Conservation (phyloP, 2,329 filamentous ascomycete genomes). For the Penicillium digitatum region DNA sequence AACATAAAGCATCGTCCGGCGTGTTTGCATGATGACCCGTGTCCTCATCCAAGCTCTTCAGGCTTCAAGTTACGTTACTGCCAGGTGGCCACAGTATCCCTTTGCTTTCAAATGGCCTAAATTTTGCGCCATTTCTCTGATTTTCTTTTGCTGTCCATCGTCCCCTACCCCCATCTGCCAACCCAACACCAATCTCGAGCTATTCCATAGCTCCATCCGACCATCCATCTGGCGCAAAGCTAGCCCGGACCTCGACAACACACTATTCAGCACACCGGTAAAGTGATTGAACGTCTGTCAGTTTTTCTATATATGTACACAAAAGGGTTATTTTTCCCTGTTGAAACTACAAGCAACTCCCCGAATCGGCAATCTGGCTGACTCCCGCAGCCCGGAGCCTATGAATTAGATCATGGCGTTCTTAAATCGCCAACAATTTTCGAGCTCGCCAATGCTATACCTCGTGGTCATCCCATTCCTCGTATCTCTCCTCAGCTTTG, state of each 20-base stretch:
- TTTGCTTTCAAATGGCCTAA: conserved; percentile 29
- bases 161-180: not conserved
- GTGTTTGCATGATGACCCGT: conserved; percentile 22
- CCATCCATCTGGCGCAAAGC: conserved; percentile 16
- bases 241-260: conserved; percentile 12
- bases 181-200: not conserved
- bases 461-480: conserved; percentile 50
- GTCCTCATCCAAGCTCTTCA: conserved; percentile 21
- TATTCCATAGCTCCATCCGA: conserved; percentile 11
- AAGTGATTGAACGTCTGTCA: conserved; percentile 1
- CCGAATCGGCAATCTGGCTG: conserved; percentile 2
- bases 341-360: not conserved
- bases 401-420: conserved; percentile 33
- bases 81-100: conserved; percentile 32
- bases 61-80: conserved; percentile 27
- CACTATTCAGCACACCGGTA: conserved; percentile 13
- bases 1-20: conserved; percentile 6
- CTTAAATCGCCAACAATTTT: conserved; percentile 27
- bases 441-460: conserved; percentile 37
- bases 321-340: not conserved
- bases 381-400: conserved; percentile 20
- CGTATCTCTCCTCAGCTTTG: conserved; percentile 52
- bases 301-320: conserved; percentile 10
- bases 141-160: not conserved
- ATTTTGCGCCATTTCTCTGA: conserved; percentile 9